Evolutionary conservation across 2,329 filamentous ascomycete genomes (phyloP), one percentile per base, ranked within the genome.

Genomic region (Aspergillus hiratsukae): DNA sequence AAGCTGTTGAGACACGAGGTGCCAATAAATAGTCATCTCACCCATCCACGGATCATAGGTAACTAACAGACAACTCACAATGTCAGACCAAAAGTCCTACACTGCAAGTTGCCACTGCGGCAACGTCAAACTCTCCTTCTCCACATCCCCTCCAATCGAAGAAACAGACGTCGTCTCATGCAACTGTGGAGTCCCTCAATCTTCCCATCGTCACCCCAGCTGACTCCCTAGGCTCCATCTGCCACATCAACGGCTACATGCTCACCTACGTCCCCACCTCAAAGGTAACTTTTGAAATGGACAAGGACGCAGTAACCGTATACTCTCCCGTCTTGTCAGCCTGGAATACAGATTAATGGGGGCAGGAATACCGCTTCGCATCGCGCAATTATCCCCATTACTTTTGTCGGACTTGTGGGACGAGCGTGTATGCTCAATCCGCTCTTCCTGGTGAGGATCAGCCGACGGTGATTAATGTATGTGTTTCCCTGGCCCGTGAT

Each of bases 361-460:
- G 14, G 4, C n/a, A 66, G 64, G 61, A 56, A 27, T 72, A 72
- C 46, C 64, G 52, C 14, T 72, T 69, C 50, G 65, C 61, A 6
- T 56, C 64, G 2, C 59, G 65, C 37, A 59, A 56, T 10, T 65
- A 65, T 27, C 64, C 63, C 2, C 68, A 72, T 46, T 66, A 63
- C 6, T 72, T 72, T 49, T 72, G 70, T 58, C 55, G 57, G 5
- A 66, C 59, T 7, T 72, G 70, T 43, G 70, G 70, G 3, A 66
- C 68, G 1, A 69, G 65, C 48, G 58, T 72, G 29, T 68, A 64
- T 49, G 64, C 58, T 8, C 62, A 64, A 28, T 51, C 55, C 1
- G 41, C 50, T 0, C 31, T 49, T 53, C 68, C 45, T 48, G 64
- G 58, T 58, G 58, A 51, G 60, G 62, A 49, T 50, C 55, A 46